A percentile compares a stretch with the other conserved stretches of the same genome.
Conservation (phyloP, 176 grass and related monocot genomes). For the Aegilops bicornis region DNA sequence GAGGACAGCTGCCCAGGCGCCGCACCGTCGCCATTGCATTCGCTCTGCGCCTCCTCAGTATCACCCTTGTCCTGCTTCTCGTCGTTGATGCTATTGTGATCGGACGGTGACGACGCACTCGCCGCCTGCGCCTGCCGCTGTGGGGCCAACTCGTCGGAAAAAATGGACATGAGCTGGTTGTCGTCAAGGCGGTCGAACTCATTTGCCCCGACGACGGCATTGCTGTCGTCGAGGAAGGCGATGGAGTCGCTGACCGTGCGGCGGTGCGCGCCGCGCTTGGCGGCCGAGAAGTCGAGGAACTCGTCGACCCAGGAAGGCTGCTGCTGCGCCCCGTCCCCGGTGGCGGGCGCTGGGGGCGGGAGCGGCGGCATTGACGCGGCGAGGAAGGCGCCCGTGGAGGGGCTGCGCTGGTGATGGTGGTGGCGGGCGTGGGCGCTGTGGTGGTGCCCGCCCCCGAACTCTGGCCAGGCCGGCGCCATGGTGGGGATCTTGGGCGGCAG, state of each 20-base stretch:
- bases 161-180: constrained; percentile 83
- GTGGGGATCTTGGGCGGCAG: constrained; percentile 74
- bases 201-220: constrained; percentile 15
- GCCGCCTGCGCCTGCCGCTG: not conserved
- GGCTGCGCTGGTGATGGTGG: constrained; percentile 50
- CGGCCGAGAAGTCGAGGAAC: constrained; percentile 78
- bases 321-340: not conserved
- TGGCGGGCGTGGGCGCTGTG: constrained; percentile 34
- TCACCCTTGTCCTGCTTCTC: constrained; percentile 49
- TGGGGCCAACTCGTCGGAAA: constrained; percentile 55
- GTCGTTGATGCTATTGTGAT: constrained; percentile 60
- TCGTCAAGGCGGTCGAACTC: constrained; percentile 90
- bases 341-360: not conserved
- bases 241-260: constrained; percentile 63
- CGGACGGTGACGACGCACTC: constrained; percentile 52
- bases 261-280: constrained; percentile 63
- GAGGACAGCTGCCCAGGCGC: constrained; percentile 21
- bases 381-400: constrained; percentile 51
- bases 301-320: constrained; percentile 65
- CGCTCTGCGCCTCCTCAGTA: constrained; percentile 65
- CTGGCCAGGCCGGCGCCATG: constrained; percentile 53
- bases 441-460: constrained; percentile 40
- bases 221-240: constrained; percentile 51
- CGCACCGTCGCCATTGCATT: constrained; percentile 30
- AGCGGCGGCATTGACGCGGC: constrained; percentile 35